Evolutionary conservation across 805 yeast species (phyloP), one percentile per base, ranked within the genome.

Genomic region (Vanderwaltozyma yarrowii): DNA sequence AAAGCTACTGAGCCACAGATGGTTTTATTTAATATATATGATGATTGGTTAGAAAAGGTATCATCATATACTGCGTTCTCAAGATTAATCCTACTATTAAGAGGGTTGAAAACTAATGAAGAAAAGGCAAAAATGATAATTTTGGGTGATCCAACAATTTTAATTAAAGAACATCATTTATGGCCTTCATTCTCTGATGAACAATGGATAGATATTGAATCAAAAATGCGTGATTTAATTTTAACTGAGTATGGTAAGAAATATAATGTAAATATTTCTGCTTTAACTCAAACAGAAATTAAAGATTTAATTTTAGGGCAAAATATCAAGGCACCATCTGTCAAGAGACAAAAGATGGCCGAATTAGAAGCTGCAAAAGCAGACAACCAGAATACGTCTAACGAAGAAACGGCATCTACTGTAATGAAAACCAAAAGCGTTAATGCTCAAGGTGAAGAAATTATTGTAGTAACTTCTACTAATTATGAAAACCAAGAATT

Each of bases 361-460:
- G 88, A 81, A 41, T 68, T 85, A 36, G 87, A 79, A 37, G 71
- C 71, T 7, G 54, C 64, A 0, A 58, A 58, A 29, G 51, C 52
- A 9, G 71, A 67, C 25, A 61, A 64, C 34, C 69, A 65, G 25
- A 66, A 64, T 9, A 64, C 54, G 21, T 64, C 59, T 12, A 62
- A 62, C 2, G 43, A 51, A 15, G 67, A 66, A 12, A 69, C 70
- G 41, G 80, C 81, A 45, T 62, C 79, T 24, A 74, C 87, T 0
- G 92, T 94, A 0, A 70, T 80, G 48, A 87, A 85, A 49, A 78
- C 94, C 0, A 80, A 78, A 40, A 82, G 94, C 0, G 78, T 78
- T 19, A 92, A 86, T 54, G 95, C 84, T 2, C 96, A 88, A 52
- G 99, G 99, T 25, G 98, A 92, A 54, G 94, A 88, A 50, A 89